Base-by-base conservation (phyloP, 2,329 filamentous ascomycete species). In the Colletotrichum gloeosporioides region DNA sequence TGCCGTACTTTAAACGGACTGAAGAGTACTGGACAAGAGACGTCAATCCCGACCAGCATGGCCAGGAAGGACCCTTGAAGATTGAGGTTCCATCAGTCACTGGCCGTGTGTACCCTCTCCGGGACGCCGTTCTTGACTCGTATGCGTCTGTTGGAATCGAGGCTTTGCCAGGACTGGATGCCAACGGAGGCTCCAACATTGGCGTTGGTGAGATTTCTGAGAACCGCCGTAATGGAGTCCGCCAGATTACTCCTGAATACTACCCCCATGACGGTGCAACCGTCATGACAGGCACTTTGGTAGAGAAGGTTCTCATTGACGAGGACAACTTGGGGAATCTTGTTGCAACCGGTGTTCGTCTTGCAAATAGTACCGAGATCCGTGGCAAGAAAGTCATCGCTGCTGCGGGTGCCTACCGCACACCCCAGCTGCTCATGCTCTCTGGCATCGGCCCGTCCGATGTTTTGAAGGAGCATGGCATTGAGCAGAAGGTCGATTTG, bases 341-440 rank as follows among this genome's bases (percentile, higher is more conserved):
- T 8, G 78, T 62, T 18, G 81, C 81, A 8, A 81, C 75, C 0
- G 82, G 81, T 3, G 79, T 83, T 31, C 80, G 83, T 16, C 73
- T 82, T 2, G 78, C 80, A 1, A 75, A 83, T 15, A 82, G 84
- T 1, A 74, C 80, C 13, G 22, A 68, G 10, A 63, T 73, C 15
- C 63, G 55, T 10, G 78, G 81, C 69, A 78, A 80, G 22, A 79
- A 85, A 70, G 78, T 89, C 79, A 83, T 89, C 8, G 80, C 89
- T 15, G 85, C 84, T 13, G 86, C 84, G 2, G 89, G 89, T 3
- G 83, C 88, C 18, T 90, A 89, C 79, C 88, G 87, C 79, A 89
- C 87, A 53, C 89, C 89, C 2, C 86, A 86, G 22, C 86, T 91
- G 44, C 85, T 91, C 6, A 86, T 89, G 78, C 87, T 88, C n/a